These are phyloP conservation scores for Ceratocystiopsis brevicomis DNA, from an alignment of 2,329 filamentous ascomycete genomes.

Conservation along the genomic window DNA sequence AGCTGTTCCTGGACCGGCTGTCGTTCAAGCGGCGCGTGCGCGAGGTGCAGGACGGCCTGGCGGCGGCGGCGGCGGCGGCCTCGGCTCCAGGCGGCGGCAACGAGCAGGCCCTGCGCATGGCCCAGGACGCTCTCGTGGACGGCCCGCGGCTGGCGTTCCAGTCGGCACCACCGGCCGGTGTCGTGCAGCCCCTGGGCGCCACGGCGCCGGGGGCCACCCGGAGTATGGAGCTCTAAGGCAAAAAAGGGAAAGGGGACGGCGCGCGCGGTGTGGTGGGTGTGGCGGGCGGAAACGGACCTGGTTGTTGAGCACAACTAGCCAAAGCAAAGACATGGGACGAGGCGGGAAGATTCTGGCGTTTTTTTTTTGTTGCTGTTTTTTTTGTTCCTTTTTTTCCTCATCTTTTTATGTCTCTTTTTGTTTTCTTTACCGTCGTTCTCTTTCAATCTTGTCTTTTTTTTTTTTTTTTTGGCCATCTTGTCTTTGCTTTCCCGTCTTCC, in stretches of 20 bases:
- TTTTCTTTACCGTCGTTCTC: not conserved
- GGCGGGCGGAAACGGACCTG: too few relatives aligned
- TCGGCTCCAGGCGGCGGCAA: slow-evolving; percentile 17
- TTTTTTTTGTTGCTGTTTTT: not conserved
- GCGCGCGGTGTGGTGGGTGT: too few relatives aligned
- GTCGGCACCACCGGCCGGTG: slow-evolving; percentile 21
- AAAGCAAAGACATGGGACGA: too few relatives aligned
- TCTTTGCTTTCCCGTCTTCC: not conserved
- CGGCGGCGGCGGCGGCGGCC: slow-evolving; percentile 22
- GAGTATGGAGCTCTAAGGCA: slow-evolving; percentile 32
- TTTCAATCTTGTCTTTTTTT: too few relatives aligned
- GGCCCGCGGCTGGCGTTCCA: slow-evolving; percentile 36
- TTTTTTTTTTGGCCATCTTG: not conserved
- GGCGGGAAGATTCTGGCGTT: not conserved
- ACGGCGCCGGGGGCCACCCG: slow-evolving; percentile 30
- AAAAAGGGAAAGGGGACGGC: not conserved
- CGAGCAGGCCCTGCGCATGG: slow-evolving; percentile 29
- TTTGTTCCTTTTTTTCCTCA: not conserved
- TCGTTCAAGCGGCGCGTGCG: slow-evolving; percentile 75
- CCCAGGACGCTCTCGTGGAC: slow-evolving; percentile 27
- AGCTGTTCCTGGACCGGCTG: slow-evolving; percentile 81
- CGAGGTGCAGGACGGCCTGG: slow-evolving; percentile 62
- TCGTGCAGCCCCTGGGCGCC: slow-evolving; percentile 34
- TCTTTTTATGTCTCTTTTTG: not conserved
- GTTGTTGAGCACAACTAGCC: too few relatives aligned